Percentiles rank a stretch among this genome's conserved stretches.
phyloP scores from a whole-genome alignment of 148 eudicot genomes.

The Rhododendron vialii region DNA sequence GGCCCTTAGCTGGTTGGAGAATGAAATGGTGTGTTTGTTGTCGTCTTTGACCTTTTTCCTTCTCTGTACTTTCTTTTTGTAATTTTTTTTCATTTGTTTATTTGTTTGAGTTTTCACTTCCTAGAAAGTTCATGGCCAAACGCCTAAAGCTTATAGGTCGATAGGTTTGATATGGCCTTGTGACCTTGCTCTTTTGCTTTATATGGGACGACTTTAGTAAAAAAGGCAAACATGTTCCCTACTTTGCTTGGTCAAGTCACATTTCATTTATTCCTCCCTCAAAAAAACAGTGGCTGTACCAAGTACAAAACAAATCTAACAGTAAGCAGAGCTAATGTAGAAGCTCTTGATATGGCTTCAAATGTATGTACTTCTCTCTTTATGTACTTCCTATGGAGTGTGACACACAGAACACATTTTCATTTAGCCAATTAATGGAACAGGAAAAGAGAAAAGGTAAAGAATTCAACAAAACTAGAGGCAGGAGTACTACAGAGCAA shows the following conservation, averaged over 20 bases:
- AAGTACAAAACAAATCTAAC: not conserved
- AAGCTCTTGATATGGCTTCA: not conserved
- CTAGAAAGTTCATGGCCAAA: constrained; percentile 27
- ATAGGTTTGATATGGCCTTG: not conserved
- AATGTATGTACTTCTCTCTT: not conserved
- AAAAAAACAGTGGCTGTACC: too few relatives aligned
- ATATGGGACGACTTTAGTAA: not conserved
- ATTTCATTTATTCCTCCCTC: constrained; percentile 7
- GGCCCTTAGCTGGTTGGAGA: not conserved
- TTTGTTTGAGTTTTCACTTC: not conserved
- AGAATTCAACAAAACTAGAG: not conserved
- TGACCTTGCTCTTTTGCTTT: not conserved
- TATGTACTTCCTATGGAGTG: not conserved
- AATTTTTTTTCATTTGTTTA: not conserved
- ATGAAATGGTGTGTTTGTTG: not conserved
- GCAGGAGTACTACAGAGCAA: not conserved
- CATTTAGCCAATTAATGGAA: not conserved
- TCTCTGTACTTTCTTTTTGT: not conserved
- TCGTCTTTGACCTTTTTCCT: not conserved
- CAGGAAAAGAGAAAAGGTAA: not conserved
- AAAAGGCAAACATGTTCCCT: not conserved
- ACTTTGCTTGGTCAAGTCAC: not conserved
- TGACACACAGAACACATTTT: too few relatives aligned
- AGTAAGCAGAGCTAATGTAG: not conserved
- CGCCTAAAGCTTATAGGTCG: not conserved